Base-by-base conservation (phyloP, 2,329 filamentous ascomycete genomes). In the Penicillium sp. region DNA sequence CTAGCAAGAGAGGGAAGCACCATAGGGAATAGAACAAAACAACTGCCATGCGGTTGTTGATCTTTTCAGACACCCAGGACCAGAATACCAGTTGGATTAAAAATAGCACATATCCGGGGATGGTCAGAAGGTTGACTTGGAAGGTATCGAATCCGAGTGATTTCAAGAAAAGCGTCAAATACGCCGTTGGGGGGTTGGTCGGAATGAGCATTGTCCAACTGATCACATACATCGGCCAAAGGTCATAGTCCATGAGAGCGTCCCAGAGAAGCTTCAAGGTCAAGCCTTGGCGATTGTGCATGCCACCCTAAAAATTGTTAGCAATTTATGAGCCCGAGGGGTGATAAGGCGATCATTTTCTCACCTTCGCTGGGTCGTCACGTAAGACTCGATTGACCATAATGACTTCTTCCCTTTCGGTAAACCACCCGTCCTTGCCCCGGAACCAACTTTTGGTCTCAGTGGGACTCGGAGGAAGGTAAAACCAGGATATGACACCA, bases 381-480 rank as follows among this genome's bases (percentile, higher is more conserved):
- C 79, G 72, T 13, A 82, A 66, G 18, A 85, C 48, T 45, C 52
- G 47, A 64, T 87, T 89, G 13, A 86, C 79, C 81, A 89, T 83
- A 62, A 89, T 88, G 45, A 81, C 78, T 63, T 88, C 86, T 65
- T 89, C 83, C 0, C 80, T 76, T 64, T 87, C 85, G 0, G 74
- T 81, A 67, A 86, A 87, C 86, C 85, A 86, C 6, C 50, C 50
- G 27, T 78, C 59, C 32, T 82, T 83, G 3, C 83, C 81, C 48
- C 81, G 83, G 54, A 89, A 79, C 45, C 78, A 71, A n/a, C 80
- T 78, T 21, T 78, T 81, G 8, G 87, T 90, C 46, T 84, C 78
- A 0, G 83, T 86, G 0, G 88, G 86, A 0, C 84, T 87, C 36
- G 76, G 70, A 1, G 84, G 83, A 16, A 86, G 78, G 61, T 84